These are phyloP conservation scores for Camillea tinctor DNA, from an alignment of 2,329 filamentous ascomycete genomes.

Conservation along the genomic window DNA sequence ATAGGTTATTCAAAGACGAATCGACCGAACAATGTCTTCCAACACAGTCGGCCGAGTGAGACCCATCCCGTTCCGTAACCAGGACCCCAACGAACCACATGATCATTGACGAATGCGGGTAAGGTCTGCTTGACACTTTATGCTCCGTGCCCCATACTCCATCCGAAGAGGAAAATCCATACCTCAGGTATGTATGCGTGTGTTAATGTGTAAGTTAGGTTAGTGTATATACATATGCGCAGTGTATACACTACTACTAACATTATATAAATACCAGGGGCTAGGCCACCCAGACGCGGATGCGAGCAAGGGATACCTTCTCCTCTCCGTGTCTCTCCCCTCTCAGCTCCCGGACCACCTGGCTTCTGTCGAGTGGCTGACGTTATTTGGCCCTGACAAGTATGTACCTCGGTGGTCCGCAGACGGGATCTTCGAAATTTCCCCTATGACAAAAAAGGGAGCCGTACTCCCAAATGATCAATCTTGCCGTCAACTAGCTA, in stretches of 20 bases:
- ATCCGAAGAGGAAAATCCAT: background rate
- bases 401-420: background rate
- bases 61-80: background rate
- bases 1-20: background rate
- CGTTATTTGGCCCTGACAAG: background rate
- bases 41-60: background rate
- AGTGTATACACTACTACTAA: background rate
- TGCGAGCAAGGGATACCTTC: background rate
- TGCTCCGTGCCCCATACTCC: background rate
- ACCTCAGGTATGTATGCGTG: too few relatives aligned
- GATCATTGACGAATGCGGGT: constrained; percentile 1
- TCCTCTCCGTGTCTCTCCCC: background rate
- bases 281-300: background rate
- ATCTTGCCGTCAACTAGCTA: background rate
- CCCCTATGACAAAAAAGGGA: background rate
- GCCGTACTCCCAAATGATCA: background rate
- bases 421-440: background rate
- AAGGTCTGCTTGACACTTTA: background rate
- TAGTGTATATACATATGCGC: too few relatives aligned
- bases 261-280: background rate
- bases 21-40: background rate
- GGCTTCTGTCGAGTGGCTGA: background rate
- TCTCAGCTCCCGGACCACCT: background rate
- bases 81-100: background rate
- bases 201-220: too few relatives aligned